phyloP scores from a whole-genome alignment of 805 yeast species.

The Saccharomycopsis babjevae region DNA sequence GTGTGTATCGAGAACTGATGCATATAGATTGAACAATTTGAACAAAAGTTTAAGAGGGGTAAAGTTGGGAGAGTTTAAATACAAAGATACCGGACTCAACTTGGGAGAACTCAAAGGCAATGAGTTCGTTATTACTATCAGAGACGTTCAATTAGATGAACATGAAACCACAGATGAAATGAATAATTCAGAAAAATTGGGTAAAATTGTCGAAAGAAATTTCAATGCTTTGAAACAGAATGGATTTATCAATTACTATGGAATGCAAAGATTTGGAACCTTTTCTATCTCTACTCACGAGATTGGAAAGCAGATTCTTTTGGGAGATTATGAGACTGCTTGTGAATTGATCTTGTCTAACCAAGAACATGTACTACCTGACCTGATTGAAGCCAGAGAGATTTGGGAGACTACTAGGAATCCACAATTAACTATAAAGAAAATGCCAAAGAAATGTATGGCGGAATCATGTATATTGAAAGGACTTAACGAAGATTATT shows the following conservation, averaged over 20 bases:
- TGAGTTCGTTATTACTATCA: constrained; percentile 74
- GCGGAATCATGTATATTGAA: constrained; percentile 74
- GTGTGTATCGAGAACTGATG: constrained; percentile 57
- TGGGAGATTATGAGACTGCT: constrained; percentile 71
- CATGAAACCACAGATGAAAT: constrained; percentile 18
- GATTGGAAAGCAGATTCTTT: constrained; percentile 63
- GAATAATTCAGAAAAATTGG: constrained; percentile 23
- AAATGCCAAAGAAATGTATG: constrained; percentile 80
- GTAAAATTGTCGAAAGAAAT: constrained; percentile 39
- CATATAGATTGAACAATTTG: constrained; percentile 64
- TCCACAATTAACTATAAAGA: constrained; percentile 50
- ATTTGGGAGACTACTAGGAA: constrained; percentile 70
- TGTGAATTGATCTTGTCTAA: constrained; percentile 72
- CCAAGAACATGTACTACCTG: constrained; percentile 76
- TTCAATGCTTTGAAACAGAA: constrained; percentile 46
- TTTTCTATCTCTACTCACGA: constrained; percentile 86
- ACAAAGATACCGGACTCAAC: constrained; percentile 48
- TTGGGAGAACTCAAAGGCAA: constrained; percentile 86
- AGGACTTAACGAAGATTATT: constrained; percentile 43
- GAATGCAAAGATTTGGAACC: constrained; percentile 98
- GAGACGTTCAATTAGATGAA: constrained; percentile 47
- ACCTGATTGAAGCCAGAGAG: constrained; percentile 70
- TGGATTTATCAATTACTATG: constrained; percentile 91
- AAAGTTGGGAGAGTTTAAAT: constrained; percentile 68
- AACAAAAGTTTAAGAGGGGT: constrained; percentile 72